A percentile compares a stretch with the other conserved stretches of the same genome.
Evolutionary conservation across 257 asterid genomes (phyloP).

Genomic region (Primulina tabacum): DNA sequence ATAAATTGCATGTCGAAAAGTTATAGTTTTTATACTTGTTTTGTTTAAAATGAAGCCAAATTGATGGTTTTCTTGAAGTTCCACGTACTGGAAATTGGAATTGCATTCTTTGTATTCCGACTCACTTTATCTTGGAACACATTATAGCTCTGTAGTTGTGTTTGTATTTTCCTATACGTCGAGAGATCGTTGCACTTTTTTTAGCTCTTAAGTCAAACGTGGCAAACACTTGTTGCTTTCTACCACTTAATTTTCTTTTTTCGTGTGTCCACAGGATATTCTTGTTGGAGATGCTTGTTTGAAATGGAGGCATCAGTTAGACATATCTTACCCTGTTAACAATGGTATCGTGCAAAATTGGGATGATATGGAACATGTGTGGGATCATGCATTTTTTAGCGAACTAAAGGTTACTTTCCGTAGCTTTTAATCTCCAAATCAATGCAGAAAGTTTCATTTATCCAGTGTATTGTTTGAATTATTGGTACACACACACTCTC

Average conservation of each 20-base stretch:
- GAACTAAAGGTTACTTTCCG: constrained; percentile 70
- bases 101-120: not conserved
- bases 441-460: not conserved
- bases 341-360: constrained; percentile 97
- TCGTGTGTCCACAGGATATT: constrained; percentile 50
- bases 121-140: not conserved
- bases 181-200: not conserved
- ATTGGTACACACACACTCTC: not conserved
- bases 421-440: not conserved
- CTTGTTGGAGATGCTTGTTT: constrained; percentile 93
- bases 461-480: not conserved
- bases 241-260: constrained; percentile 13
- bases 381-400: constrained; percentile 93
- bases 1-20: not conserved
- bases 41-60: not conserved
- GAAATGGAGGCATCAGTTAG: constrained; percentile 93
- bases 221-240: not conserved
- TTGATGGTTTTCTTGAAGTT: not conserved
- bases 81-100: not conserved
- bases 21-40: not conserved
- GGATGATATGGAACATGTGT: constrained; percentile 96
- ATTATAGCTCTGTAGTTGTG: not conserved
- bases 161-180: not conserved
- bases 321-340: constrained; percentile 89
- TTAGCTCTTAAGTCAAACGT: not conserved